Evolutionary conservation across 1,284 basidiomycete species (phyloP).

Genomic region (Cystobasidiaceae sp.): DNA sequence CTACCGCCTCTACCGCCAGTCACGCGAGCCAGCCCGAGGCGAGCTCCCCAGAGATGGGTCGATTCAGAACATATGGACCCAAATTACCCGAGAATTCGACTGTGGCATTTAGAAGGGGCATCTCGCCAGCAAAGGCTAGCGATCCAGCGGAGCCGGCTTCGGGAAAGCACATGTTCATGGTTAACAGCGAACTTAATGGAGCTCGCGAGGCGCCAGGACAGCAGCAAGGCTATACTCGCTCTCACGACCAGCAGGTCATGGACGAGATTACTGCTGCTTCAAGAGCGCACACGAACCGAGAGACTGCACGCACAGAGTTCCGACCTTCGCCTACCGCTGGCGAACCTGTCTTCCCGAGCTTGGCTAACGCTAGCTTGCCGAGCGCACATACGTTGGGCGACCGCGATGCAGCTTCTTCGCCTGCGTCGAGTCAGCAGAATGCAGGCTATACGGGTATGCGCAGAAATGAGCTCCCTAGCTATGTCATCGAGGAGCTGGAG

Average conservation of each 20-base stretch:
- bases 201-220: not conserved
- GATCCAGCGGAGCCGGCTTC: not conserved
- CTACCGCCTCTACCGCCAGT: not conserved
- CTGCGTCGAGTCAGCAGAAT: not conserved
- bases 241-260: conserved; percentile 10
- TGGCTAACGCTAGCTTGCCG: not conserved
- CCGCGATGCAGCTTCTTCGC: not conserved
- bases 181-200: conserved; percentile 23
- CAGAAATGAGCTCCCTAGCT: conserved; percentile 6
- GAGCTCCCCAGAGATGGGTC: not conserved
- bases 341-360: conserved; percentile 21
- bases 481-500: conserved; percentile 22
- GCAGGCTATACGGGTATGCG: not conserved
- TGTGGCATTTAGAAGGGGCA: conserved; percentile 18
- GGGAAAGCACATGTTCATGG: conserved; percentile 23
- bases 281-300: not conserved
- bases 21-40: not conserved
- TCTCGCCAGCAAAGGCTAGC: conserved; percentile 6
- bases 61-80: conserved; percentile 19
- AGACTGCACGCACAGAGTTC: not conserved
- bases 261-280: conserved; percentile 10
- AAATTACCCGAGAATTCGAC: conserved; percentile 21
- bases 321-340: not conserved
- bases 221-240: not conserved
- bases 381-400: not conserved